phyloP scores from a whole-genome alignment of 352 stramenopile species.

The Phytopythium chamaehyphon region DNA sequence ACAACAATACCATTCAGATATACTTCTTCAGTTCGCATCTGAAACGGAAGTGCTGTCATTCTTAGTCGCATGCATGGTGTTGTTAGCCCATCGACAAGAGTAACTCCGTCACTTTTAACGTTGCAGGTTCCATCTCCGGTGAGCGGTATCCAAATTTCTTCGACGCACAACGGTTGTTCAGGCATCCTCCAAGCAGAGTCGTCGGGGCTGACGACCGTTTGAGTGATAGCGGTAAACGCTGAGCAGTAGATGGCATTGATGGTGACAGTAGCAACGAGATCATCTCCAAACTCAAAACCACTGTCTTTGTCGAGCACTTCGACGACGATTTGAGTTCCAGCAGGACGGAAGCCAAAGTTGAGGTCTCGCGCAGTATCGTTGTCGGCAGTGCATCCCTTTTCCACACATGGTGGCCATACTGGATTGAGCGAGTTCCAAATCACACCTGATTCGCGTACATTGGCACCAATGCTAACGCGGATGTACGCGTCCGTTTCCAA shows the following conservation, averaged over 20 bases:
- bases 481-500: slow-evolving; percentile 79
- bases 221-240: slow-evolving; percentile 43
- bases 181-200: slow-evolving; percentile 62
- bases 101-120: background rate
- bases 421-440: slow-evolving; percentile 78
- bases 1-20: slow-evolving; percentile 47
- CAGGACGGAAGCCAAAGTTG: slow-evolving; percentile 81
- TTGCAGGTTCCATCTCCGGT: slow-evolving; percentile 11
- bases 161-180: slow-evolving; percentile 64
- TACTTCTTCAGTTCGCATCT: slow-evolving; percentile 60
- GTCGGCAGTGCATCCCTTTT: slow-evolving; percentile 35
- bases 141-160: slow-evolving; percentile 75
- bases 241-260: slow-evolving; percentile 84
- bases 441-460: slow-evolving; percentile 45
- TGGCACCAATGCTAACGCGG: slow-evolving; percentile 67
- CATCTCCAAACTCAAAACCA: slow-evolving; percentile 85
- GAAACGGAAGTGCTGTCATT: slow-evolving; percentile 72
- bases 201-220: slow-evolving; percentile 42
- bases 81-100: slow-evolving; percentile 1
- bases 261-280: slow-evolving; percentile 69
- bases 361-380: slow-evolving; percentile 61
- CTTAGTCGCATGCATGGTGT: slow-evolving; percentile 68
- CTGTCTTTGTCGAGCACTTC: slow-evolving; percentile 74
- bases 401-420: slow-evolving; percentile 53
- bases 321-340: slow-evolving; percentile 73